Percentiles rank a stretch among this genome's conserved stretches.
Evolutionary conservation across 176 grass and related monocot species (phyloP).

Genomic region (Ensete ventricosum): DNA sequence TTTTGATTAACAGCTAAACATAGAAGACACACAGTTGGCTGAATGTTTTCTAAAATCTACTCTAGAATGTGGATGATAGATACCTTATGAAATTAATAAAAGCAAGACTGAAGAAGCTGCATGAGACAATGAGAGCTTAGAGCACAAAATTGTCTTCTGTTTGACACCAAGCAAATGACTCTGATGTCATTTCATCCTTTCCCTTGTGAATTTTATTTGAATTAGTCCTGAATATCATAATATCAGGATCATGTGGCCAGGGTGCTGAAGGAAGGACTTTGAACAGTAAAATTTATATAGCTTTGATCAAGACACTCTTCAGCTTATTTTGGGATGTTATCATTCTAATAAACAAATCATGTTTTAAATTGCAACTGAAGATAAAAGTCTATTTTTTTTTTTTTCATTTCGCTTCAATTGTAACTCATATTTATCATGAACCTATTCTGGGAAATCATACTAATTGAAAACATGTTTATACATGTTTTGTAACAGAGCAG

Average conservation of each 20-base stretch:
- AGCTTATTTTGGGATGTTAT: neutral
- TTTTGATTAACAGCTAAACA: too few relatives aligned
- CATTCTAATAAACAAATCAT: neutral
- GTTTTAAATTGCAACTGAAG: neutral
- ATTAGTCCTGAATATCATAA: neutral
- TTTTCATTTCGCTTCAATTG: neutral
- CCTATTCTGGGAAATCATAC: slow-evolving; percentile 13
- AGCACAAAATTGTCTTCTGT: too few relatives aligned
- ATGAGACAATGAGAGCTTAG: too few relatives aligned
- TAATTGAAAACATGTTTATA: slow-evolving; percentile 47
- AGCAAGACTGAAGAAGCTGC: too few relatives aligned
- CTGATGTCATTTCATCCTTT: neutral
- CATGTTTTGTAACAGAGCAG: slow-evolving; percentile 93
- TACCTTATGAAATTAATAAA: too few relatives aligned
- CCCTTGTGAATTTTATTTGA: neutral
- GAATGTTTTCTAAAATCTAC: too few relatives aligned
- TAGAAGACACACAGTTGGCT: too few relatives aligned
- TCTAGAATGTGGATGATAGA: too few relatives aligned
- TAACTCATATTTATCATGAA: neutral
- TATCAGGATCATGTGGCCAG: neutral
- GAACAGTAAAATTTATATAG: neutral
- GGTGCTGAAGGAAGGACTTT: neutral
- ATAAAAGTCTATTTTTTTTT: neutral
- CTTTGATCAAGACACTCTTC: neutral
- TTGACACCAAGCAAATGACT: neutral